Base-by-base conservation (phyloP, 2,329 filamentous ascomycete genomes). In the Apiospora hydei region DNA sequence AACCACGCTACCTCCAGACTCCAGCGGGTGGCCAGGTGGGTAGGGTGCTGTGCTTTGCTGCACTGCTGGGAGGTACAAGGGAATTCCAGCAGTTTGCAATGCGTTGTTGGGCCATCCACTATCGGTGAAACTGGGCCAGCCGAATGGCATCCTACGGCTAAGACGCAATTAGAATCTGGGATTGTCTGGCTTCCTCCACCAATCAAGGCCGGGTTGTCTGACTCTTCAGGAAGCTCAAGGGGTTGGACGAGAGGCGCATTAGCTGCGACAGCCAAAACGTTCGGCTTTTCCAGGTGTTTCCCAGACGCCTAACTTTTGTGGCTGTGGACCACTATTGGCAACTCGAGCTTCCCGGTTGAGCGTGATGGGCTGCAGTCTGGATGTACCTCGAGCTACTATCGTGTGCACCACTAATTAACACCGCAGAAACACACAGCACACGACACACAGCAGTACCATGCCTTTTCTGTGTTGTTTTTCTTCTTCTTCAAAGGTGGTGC, bases 111-210 rank as follows among this genome's bases (percentile, higher is more conserved):
- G 71, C 47, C 67, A 72, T 67, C 71, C 71, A 69, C 71, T 69
- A 53, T 64, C 71, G 67, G 71, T 72, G 71, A 69, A 51, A 72
- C 67, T 72, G 67, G 67, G 53, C 67, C 46, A 30, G 68, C 68
- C 46, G 47, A 69, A 26, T 72, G 67, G 70, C 72, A 70, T 71
- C 72, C 44, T 43, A 71, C n/a, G 30, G 26, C 64, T 51, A 49
- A 71, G 46, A 70, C 30, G 53, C 41, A 64, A 43, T 70, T 47
- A 64, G 57, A 47, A 34, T 46, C 34, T 57, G 51, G 46, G 49
- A 34, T 43, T 57, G 69, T 46, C 18, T 61, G 44, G 57, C 34
- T n/a, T 7, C 34, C 18, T 41, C 57, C 57, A 41, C 57, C 57
- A 64, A 41, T 64, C 57, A 64, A 64, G 34, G 53, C 21, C 30